Evolutionary conservation across 345 rosid species (phyloP), one percentile per base, ranked within the genome.

Genomic region (Psidium friedrichsthalianum): DNA sequence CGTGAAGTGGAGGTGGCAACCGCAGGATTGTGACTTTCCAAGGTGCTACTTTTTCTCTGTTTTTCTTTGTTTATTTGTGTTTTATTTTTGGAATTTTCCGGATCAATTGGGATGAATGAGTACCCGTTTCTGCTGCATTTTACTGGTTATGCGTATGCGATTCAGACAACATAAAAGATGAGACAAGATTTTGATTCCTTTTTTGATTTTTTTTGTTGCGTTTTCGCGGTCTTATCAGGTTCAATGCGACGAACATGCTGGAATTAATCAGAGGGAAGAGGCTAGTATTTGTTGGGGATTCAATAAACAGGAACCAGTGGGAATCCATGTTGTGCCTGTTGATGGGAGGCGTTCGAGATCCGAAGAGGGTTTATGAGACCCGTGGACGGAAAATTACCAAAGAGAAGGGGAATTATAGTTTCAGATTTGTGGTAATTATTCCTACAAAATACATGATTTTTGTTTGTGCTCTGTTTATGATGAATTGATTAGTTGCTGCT

Each of bases 231-330:
- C 82, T 85, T 88, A 93, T 64, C 51, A 87, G 99, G 93, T 97
- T 97, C 90, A 95, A 95, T 88, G 98, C 96, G 8, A 91, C 94
- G 58, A 93, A 86, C 84, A 93, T 97, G 95, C 87, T 95, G 92
- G 94, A 94, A 44, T 84, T 90, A 89, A 92, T 97, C 3, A 91
- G 96, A 91, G 98, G 98, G 88, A 95, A 95, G 88, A 94, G 99
- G 89, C 82, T 97, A 85, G 95, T 96, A 85, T 97, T 97, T 86
- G 98, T 97, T 82, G 99, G 99, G 42, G 99, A 97, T 91, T 97
- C 98, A 14, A 92, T 97, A 59, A 97, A 95, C 87, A 92, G 98
- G 86, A 97, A 95, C 89, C 99, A 95, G 82, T 97, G 99, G 98
- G 99, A 97, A 87, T 97, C 98, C 42, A 91, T 97, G 98, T 89